Base-by-base conservation (phyloP, 2,329 filamentous ascomycete genomes). In the Phaeophleospora eucalypticola region DNA sequence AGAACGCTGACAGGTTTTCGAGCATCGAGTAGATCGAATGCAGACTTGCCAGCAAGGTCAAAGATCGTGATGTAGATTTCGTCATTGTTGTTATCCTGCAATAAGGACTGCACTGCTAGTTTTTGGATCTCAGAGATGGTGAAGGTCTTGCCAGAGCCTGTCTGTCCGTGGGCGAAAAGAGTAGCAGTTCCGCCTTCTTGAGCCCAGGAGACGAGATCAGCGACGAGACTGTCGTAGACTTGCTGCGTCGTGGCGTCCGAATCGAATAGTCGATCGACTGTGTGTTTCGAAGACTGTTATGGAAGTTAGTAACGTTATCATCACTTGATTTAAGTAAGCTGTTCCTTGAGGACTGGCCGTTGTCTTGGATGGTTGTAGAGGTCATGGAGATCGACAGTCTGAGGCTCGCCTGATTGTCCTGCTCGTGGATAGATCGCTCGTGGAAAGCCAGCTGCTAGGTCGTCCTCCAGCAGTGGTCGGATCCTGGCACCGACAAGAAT, bases 101-200 rank as follows among this genome's bases (percentile, higher is more conserved):
- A 14, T 24, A 48, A 35, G 3, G 46, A 29, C 15, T 10, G 10
- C 3, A 37, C 36, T 3, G 36, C 46, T 4, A 49, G 41, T 32
- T 36, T 21, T 33, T 49, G 46, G 7, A 49, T 27, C 19, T 49
- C 32, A n/a, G 36, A 44, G 21, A 49, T 49, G 12, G 41, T 49
- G 20, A 36, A 45, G 4, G 46, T 49, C 32, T 49, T 49, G 1
- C 46, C 46, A 3, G 46, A 49, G n/a, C 36, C 46, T 9, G 41
- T 49, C 20, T 49, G 41, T 10, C 46, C 46, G 14, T 49, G 45
- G 1, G 46, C 46, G 32, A 49, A 49, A 4, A 49, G 41, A 3
- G 46, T 49, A 3, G 41, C 46, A 14, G 41, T 45, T 7, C 46
- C 46, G 7, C 41, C 46, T 12, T 24, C 7, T 19, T 36, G 16